A percentile compares a stretch with the other conserved stretches of the same genome.
These are phyloP conservation scores for Torulaspora gathmanii DNA, from an alignment of 805 yeast species.

Conservation along the genomic window DNA sequence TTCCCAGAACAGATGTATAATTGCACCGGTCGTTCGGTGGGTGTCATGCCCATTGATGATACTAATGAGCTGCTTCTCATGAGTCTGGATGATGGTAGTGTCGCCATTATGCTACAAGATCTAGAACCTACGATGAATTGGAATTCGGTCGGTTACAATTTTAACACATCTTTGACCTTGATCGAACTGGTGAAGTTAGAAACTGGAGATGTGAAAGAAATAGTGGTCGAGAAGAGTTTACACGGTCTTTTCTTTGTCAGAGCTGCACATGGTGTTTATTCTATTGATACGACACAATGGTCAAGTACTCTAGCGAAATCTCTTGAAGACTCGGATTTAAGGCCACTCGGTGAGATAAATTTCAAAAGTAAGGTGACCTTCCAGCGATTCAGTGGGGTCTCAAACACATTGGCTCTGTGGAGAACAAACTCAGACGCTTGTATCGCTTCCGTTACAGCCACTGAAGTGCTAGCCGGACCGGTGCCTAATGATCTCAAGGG, in stretches of 20 bases:
- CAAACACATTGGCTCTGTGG: constrained; percentile 9
- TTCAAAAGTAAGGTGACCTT: constrained; percentile 15
- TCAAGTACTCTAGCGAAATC: constrained; percentile 16
- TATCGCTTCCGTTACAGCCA: constrained; percentile 5
- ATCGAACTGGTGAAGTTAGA: constrained; percentile 19
- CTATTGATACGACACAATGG: constrained; percentile 22
- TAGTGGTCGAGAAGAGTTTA: constrained; percentile 1
- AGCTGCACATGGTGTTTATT: not conserved
- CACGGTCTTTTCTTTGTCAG: constrained; percentile 11
- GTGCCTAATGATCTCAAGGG: not conserved
- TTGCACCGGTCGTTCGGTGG: constrained; percentile 40
- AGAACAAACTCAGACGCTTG: not conserved
- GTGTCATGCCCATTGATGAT: constrained; percentile 25
- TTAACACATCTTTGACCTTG: constrained; percentile 26
- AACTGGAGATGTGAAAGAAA: constrained; percentile 2
- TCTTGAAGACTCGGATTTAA: constrained; percentile 19
- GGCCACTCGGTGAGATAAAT: constrained; percentile 10
- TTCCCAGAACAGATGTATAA: constrained; percentile 52
- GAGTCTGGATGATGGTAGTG: constrained; percentile 31
- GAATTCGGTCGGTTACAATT: constrained; percentile 25
- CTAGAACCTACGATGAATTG: constrained; percentile 37
- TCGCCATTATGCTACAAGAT: constrained; percentile 34
- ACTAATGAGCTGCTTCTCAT: constrained; percentile 26
- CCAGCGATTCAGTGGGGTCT: not conserved
- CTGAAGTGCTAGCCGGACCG: not conserved